A percentile compares a stretch with the other conserved stretches of the same genome.
Conservation (phyloP, 2,329 filamentous ascomycete genomes). For the Xylaria sp. region DNA sequence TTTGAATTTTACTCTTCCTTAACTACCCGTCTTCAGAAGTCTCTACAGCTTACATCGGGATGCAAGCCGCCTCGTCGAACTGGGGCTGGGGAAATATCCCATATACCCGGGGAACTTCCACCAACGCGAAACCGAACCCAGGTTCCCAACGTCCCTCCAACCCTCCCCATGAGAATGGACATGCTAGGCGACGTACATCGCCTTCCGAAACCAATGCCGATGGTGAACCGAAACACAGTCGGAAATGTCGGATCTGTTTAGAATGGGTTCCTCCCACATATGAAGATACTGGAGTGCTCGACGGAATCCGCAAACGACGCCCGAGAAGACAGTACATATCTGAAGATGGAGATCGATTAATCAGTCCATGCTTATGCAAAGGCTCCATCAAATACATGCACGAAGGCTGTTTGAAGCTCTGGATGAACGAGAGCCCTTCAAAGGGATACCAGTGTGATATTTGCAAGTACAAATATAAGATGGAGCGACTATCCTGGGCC, state of each 20-base stretch:
- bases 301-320: conserved; percentile 41
- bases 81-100: conserved; percentile 33
- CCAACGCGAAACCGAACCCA: conserved; percentile 4
- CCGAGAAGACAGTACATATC: conserved; percentile 44
- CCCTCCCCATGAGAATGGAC: conserved; percentile 35
- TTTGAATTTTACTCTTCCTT: conserved; percentile 11
- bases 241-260: conserved; percentile 86
- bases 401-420: conserved; percentile 85
- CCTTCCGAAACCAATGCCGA: conserved; percentile 39
- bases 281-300: conserved; percentile 48
- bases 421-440: conserved; percentile 79
- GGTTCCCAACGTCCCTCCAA: conserved; percentile 28
- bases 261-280: conserved; percentile 69
- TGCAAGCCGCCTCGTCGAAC: conserved; percentile 32
- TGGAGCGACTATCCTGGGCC: conserved; percentile 81
- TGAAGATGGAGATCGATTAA: conserved; percentile 61
- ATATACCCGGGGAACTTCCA: conserved; percentile 1
- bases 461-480: conserved; percentile 83
- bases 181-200: conserved; percentile 32
- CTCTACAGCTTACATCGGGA: conserved; percentile 27
- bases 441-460: conserved; percentile 91
- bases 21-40: conserved; percentile 15
- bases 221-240: conserved; percentile 43
- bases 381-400: conserved; percentile 95
- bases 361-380: conserved; percentile 93